Percentiles rank a stretch among this genome's conserved stretches.
Conservation (phyloP, 306 rosid species). For the Fagus crenata region DNA sequence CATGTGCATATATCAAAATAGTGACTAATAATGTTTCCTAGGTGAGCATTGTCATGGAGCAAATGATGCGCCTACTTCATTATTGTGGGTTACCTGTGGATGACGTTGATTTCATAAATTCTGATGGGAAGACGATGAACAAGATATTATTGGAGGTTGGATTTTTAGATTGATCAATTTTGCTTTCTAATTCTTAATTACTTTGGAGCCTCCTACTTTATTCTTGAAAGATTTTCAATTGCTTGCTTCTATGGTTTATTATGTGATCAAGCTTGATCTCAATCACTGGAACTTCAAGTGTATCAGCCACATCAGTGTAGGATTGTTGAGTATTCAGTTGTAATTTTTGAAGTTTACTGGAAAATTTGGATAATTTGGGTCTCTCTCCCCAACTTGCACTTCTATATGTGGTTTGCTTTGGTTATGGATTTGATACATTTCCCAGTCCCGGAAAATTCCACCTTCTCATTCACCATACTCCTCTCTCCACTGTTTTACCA, state of each 20-base stretch:
- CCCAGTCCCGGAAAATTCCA: not conserved
- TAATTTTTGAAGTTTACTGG: no score
- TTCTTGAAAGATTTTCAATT: no score
- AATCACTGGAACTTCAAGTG: not conserved
- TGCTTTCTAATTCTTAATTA: not conserved
- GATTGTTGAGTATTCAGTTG: no score
- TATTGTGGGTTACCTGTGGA: constrained; percentile 80
- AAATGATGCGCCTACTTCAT: constrained; percentile 91
- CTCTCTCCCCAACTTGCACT: not conserved
- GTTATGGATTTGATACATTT: not conserved
- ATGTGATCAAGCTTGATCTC: not conserved
- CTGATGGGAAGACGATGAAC: constrained; percentile 95
- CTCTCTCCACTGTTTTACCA: not conserved
- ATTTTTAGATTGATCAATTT: constrained; percentile 19
- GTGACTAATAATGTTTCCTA: constrained; percentile 36
- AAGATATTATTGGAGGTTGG: constrained; percentile 75
- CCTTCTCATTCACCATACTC: not conserved
- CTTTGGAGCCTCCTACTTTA: not conserved
- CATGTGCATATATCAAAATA: not conserved
- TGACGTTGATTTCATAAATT: constrained; percentile 85
- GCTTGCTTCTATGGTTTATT: no score
- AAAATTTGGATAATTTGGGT: no score
- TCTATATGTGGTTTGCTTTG: not conserved
- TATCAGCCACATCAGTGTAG: not conserved
- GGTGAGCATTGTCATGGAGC: constrained; percentile 99